Evolutionary conservation across 164 flowering plant species (phyloP), one percentile per base, ranked within the genome.

Genomic region (Dillenia turbinata): DNA sequence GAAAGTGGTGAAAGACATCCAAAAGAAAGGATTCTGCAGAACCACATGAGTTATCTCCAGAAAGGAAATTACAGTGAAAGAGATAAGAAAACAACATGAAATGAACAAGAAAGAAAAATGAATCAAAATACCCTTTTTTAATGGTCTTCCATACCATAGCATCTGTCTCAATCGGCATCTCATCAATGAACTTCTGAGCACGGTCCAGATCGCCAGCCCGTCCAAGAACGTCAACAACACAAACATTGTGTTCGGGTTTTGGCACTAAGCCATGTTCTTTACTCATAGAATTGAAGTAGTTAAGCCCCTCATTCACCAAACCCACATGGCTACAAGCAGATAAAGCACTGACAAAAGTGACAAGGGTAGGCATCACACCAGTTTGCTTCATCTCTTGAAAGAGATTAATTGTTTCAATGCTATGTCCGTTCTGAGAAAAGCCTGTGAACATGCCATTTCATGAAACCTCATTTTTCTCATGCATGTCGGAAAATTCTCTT

Each of bases 251-350:
- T 47, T 75, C 78, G 11, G 70, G 67, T 14, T 67, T 58, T 26
- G 72, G 75, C 45, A 24, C 59, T 9, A 75, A 45, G 59, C 60
- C 61, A 51, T 75, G 62, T 47, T 65, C 67, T 45, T 64, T 49
- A 16, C 56, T 65, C 75, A 75, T 75, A 63, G 72, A 71, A 47
- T 71, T 62, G 58, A 74, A 71, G 72, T 64, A 68, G 54, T n/a
- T 40, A 16, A 75, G 73, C 22, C 75, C 78, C 65, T 69, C 64
- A 12, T 44, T 59, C 16, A 71, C 78, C 57, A 71, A 63, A 52
- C 75, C 78, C 14, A 75, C 75, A 59, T 75, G 78, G 57, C 78
- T 75, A 56, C 78, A 75, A 65, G 78, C 75, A 9, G 78, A 68
- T 43, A 75, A 47, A 17, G 71, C 66, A 47, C 75, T 71, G 24